A percentile compares a stretch with the other conserved stretches of the same genome.
phyloP scores from a whole-genome alignment of 495 filamentous ascomycete species.

The Talaromyces proteolyticus region DNA sequence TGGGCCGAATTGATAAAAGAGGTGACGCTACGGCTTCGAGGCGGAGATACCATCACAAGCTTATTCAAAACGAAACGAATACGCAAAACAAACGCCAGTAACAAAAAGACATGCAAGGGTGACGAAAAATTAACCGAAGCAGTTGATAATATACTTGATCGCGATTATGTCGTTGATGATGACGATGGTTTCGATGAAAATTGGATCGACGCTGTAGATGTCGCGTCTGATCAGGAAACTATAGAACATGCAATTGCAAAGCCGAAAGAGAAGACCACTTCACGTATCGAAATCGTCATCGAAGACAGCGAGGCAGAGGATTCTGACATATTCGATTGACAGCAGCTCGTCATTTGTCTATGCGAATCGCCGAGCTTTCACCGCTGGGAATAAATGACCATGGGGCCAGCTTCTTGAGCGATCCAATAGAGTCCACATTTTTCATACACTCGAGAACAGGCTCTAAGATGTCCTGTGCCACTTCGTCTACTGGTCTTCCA shows the following conservation, averaged over 20 bases:
- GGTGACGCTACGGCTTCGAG: conserved; percentile 63
- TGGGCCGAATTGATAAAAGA: conserved; percentile 84
- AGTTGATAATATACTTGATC: conserved; percentile 10
- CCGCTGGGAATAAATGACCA: conserved; percentile 20
- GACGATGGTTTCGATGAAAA: conserved; percentile 30
- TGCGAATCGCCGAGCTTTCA: background rate
- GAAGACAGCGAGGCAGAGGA: conserved; percentile 60
- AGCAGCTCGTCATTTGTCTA: background rate
- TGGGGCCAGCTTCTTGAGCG: conserved; percentile 34
- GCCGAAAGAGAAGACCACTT: conserved; percentile 7
- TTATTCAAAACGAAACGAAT: conserved; percentile 52
- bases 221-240: conserved; percentile 30
- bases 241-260: conserved; percentile 8
- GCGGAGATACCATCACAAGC: conserved; percentile 55
- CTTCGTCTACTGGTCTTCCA: conserved; percentile 44
- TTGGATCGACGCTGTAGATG: conserved; percentile 25
- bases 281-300: conserved; percentile 40
- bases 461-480: conserved; percentile 52
- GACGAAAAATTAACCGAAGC: conserved; percentile 13
- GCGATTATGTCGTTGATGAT: conserved; percentile 11
- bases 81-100: conserved; percentile 3
- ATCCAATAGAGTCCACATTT: conserved; percentile 25
- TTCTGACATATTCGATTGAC: conserved; percentile 41
- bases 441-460: conserved; percentile 45
- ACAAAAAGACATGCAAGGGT: conserved; percentile 6